phyloP scores from a whole-genome alignment of 345 rosid species.

The Camelina hispida region DNA sequence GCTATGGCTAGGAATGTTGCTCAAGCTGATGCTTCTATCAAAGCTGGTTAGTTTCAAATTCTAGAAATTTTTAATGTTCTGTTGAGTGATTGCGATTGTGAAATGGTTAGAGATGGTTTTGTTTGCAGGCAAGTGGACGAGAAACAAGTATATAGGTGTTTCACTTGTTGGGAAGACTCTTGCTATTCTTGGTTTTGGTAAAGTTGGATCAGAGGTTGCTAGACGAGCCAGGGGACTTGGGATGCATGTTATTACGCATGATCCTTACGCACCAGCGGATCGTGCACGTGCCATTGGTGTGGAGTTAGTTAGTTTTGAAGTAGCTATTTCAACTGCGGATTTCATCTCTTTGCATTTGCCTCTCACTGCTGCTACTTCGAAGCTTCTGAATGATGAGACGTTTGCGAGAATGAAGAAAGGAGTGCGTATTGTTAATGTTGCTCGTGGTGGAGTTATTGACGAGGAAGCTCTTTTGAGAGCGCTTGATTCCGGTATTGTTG shows the following conservation, averaged over 20 bases:
- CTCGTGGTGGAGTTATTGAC: constrained; percentile 61
- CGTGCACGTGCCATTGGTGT: constrained; percentile 62
- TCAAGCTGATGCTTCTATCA: constrained; percentile 62
- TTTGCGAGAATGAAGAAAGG: constrained; percentile 59
- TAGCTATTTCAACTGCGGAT: constrained; percentile 54
- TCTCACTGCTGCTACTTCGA: constrained; percentile 56
- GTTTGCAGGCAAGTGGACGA: constrained; percentile 54
- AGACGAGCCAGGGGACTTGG: constrained; percentile 59
- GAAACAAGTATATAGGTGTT: constrained; percentile 56
- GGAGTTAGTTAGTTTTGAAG: constrained; percentile 53
- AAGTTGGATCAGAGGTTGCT: constrained; percentile 66
- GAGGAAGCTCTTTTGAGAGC: constrained; percentile 60
- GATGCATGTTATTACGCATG: constrained; percentile 60
- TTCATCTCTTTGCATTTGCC: constrained; percentile 63
- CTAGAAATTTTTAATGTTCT: too few relatives aligned
- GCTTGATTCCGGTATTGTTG: constrained; percentile 53
- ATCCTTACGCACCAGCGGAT: constrained; percentile 62
- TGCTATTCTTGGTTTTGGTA: constrained; percentile 64
- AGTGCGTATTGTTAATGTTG: constrained; percentile 58
- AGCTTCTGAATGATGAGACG: constrained; percentile 58
- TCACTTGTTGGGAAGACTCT: constrained; percentile 63
- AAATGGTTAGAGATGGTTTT: constrained; percentile 8
- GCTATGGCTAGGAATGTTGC: constrained; percentile 62
- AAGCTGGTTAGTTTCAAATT: constrained; percentile 57
- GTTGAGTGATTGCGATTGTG: background rate